These are phyloP conservation scores for Neonothopanus nambi DNA, from an alignment of 1,284 basidiomycete genomes.

Conservation along the genomic window DNA sequence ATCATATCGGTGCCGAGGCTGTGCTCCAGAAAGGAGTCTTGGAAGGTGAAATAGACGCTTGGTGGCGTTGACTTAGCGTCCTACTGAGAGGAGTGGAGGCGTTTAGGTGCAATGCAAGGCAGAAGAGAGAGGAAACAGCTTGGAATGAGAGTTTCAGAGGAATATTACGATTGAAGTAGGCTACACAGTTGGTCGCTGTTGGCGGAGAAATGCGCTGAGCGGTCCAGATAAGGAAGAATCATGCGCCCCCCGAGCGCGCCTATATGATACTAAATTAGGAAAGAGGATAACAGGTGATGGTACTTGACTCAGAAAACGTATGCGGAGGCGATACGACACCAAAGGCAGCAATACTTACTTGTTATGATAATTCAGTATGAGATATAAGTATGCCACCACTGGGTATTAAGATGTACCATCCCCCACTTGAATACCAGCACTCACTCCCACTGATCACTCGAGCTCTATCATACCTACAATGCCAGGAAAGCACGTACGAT, in stretches of 20 bases:
- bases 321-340: slow-evolving; percentile 13
- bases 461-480: slow-evolving; percentile 15
- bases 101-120: background rate
- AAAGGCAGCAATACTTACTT: background rate
- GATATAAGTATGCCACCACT: no score
- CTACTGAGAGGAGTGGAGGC: background rate
- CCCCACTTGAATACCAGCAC: background rate
- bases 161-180: no score
- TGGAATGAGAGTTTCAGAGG: background rate
- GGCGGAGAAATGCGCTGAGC: no score
- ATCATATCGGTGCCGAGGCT: background rate
- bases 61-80: no score
- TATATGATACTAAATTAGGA: no score
- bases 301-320: slow-evolving; percentile 6
- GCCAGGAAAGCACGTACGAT: slow-evolving; percentile 24
- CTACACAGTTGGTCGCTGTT: no score
- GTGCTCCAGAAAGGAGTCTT: background rate
- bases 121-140: background rate
- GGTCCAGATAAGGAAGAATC: no score
- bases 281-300: background rate
- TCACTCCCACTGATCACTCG: background rate
- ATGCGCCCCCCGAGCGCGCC: no score
- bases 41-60: background rate
- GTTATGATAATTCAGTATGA: background rate
- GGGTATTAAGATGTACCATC: no score